Evolutionary conservation across 352 stramenopile genomes (phyloP), one percentile per base, ranked within the genome.

Genomic region (Pythium folliculosum): DNA sequence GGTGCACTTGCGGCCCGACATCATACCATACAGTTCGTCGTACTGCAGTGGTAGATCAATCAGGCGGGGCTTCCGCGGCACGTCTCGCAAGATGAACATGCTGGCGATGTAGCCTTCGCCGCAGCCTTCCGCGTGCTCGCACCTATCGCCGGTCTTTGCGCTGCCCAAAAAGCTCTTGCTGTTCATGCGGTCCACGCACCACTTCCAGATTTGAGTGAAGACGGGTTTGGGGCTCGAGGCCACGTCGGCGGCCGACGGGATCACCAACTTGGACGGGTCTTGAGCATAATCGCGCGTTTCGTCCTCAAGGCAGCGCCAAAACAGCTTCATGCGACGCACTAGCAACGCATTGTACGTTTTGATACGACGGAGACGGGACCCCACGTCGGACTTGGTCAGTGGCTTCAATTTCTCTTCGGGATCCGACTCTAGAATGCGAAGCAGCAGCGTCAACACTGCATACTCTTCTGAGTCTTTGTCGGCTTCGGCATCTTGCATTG

Each of bases 11-110:
- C 77, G 71, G 1, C 82, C 84, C 12, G 81, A 80, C 71, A 94
- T 80, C 47, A 82, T 71, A 44, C 82, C 90, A 71, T 96, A 96
- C 23, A 96, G 76, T 52, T 91, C 86, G 63, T 96, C 88, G 71
- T 93, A 96, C 66, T 96, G 88, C 22, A 86, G 67, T 3, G 88
- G 88, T 35, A 96, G 80, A 14, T 92, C 75, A n/a, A 96, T 86
- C 22, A 96, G 72, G 3, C 78, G 82, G 22, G 84, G 84, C 40
- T 78, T 77, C 25, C 64, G 71, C n/a, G 72, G 57, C 9, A 81
- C 61, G 58, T 96, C 86, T 23, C 88, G 86, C 22, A 96, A 55
- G 53, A 96, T 93, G 53, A 96, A 96, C 86, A 96, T 94, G 70
- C 86, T 96, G 37, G 88, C 88, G 23, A 94, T 81, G 63, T 95